phyloP scores from a whole-genome alignment of 2,329 filamentous ascomycete genomes.

The Neopestalotiopsis sp. region DNA sequence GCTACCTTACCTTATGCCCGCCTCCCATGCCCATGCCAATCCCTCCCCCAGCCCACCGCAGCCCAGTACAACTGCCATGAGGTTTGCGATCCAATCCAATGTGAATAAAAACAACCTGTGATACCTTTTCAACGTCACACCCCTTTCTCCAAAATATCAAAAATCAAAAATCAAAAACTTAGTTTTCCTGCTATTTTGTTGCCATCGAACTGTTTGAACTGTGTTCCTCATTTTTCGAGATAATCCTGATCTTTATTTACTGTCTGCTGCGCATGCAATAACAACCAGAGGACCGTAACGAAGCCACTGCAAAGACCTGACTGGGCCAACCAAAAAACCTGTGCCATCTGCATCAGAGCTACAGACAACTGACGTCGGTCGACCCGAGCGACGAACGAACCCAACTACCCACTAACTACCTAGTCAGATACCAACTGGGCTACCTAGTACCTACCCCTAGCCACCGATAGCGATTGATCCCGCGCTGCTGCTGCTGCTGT shows the following conservation, averaged over 20 bases:
- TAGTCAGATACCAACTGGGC: background rate
- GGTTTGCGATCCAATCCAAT: background rate
- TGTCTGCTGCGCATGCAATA: background rate
- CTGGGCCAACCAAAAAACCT: background rate
- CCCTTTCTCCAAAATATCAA: background rate
- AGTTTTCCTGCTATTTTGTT: background rate
- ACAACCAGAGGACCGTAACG: no score
- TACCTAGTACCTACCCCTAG: constrained; percentile 6
- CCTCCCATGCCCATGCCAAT: constrained; percentile 2
- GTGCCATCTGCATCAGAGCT: background rate
- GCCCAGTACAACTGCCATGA: background rate
- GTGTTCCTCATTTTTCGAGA: background rate
- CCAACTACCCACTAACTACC: background rate
- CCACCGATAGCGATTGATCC: constrained; percentile 8
- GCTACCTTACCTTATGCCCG: background rate
- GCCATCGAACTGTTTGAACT: background rate
- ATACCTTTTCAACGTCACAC: background rate
- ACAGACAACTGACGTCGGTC: constrained; percentile 11
- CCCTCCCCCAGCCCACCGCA: background rate
- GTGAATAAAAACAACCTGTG: background rate
- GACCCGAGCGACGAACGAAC: background rate
- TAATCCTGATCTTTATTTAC: background rate
- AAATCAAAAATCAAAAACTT: background rate
- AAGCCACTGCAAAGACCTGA: background rate
- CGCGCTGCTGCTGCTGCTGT: background rate